These are phyloP conservation scores for Acanthamoeba culbertsoni DNA, from an alignment of 208 protist species.

Conservation along the genomic window DNA sequence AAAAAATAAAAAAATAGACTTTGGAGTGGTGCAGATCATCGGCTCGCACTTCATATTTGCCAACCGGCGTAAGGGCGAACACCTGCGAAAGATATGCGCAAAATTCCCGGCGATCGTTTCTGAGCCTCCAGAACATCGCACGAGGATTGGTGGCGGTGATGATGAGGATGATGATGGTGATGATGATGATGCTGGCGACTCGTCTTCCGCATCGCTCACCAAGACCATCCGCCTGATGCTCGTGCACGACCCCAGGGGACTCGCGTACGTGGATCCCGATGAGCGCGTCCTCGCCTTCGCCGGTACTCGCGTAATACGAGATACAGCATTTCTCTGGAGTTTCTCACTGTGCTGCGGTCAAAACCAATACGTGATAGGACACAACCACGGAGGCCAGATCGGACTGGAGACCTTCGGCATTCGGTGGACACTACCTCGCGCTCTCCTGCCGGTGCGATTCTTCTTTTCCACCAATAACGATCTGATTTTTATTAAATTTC, in stretches of 20 bases:
- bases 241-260: neutral
- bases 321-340: neutral
- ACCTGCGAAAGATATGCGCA: neutral
- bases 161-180: neutral
- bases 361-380: neutral
- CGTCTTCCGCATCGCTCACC: neutral
- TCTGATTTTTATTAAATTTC: too few relatives aligned
- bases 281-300: constrained; percentile 34
- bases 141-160: neutral
- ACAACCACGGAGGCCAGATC: constrained; percentile 33
- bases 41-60: neutral
- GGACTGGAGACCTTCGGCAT: neutral
- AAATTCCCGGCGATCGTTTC: neutral
- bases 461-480: neutral
- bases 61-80: neutral
- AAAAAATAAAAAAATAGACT: neutral
- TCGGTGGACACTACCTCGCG: neutral
- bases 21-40: neutral
- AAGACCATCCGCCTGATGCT: neutral
- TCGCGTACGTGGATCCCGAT: neutral
- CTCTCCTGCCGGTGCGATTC: neutral
- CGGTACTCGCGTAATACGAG: neutral
- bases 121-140: neutral
- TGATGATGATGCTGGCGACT: neutral
- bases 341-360: neutral